These are phyloP conservation scores for Halophytophthora polymorphica DNA, from an alignment of 352 stramenopile genomes.

Conservation along the genomic window DNA sequence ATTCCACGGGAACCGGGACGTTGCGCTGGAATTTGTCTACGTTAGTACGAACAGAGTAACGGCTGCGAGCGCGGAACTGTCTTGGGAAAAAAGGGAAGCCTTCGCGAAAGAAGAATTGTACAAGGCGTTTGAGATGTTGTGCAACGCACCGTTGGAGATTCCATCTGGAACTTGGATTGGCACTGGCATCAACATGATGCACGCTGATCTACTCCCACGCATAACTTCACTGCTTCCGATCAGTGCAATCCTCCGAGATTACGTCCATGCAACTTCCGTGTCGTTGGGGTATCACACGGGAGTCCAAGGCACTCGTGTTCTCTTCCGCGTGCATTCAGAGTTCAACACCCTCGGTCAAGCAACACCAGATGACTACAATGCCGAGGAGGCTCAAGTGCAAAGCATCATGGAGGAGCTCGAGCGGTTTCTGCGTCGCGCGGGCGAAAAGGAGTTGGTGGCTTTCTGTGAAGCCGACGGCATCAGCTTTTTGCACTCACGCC, in stretches of 20 bases:
- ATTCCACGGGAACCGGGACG: constrained; percentile 14
- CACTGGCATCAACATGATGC: constrained; percentile 16
- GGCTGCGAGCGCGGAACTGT: not conserved
- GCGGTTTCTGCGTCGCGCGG: constrained; percentile 8
- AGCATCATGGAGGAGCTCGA: constrained; percentile 6
- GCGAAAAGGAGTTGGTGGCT: constrained; percentile 11
- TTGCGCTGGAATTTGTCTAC: constrained; percentile 15
- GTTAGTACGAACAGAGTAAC: constrained; percentile 9
- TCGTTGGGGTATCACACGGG: constrained; percentile 17
- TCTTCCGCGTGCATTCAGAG: constrained; percentile 14
- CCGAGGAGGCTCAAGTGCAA: constrained; percentile 4
- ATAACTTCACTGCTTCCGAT: constrained; percentile 11
- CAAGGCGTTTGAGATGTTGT: constrained; percentile 11
- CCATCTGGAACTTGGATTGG: constrained; percentile 12
- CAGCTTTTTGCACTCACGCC: constrained; percentile 11
- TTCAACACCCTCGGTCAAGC: not conserved
- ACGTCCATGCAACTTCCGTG: constrained; percentile 11
- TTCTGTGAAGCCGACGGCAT: constrained; percentile 19
- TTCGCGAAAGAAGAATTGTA: constrained; percentile 10
- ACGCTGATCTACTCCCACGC: constrained; percentile 19
- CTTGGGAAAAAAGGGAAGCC: constrained; percentile 13
- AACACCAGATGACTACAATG: constrained; percentile 1
- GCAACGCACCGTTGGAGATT: not conserved
- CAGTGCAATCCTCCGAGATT: constrained; percentile 7
- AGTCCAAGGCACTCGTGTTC: constrained; percentile 7